These are phyloP conservation scores for Phytophthora citrophthora DNA, from an alignment of 352 stramenopile genomes.

Conservation along the genomic window DNA sequence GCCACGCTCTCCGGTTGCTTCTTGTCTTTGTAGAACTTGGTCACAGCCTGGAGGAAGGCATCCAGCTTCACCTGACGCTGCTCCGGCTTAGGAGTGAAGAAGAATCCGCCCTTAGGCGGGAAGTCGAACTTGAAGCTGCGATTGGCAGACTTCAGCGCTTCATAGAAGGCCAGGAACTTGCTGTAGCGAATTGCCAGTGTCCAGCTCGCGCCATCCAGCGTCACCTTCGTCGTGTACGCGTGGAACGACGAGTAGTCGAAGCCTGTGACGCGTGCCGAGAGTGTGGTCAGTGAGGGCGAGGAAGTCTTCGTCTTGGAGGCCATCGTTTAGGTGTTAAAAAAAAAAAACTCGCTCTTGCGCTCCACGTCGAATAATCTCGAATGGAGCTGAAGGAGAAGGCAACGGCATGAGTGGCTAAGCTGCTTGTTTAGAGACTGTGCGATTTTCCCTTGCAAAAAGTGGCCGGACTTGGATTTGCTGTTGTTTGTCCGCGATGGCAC, in stretches of 20 bases:
- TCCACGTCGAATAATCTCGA: conserved; percentile 34
- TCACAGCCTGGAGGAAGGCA: conserved; percentile 58
- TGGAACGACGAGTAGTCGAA: conserved; percentile 46
- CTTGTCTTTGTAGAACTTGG: conserved; percentile 41
- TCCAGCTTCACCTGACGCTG: conserved; percentile 60
- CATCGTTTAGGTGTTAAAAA: conserved; percentile 7
- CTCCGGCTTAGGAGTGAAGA: conserved; percentile 61
- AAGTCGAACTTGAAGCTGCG: conserved; percentile 64
- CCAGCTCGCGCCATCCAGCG: conserved; percentile 32
- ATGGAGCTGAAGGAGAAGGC: conserved; percentile 13
- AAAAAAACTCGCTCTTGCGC: conserved; percentile 4
- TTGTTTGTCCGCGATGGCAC: conserved; percentile 12
- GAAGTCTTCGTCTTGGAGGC: conserved; percentile 10
- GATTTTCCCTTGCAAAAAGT: conserved; percentile 26
- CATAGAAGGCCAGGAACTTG: conserved; percentile 59
- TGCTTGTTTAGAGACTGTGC: conserved; percentile 12
- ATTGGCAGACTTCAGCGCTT: conserved; percentile 45
- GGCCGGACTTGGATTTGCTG: conserved; percentile 20
- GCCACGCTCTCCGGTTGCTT: conserved; percentile 35
- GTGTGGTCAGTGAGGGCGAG: conserved; percentile 30
- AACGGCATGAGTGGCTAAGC: conserved; percentile 8
- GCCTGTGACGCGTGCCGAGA: conserved; percentile 50
- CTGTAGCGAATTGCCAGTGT: conserved; percentile 68
- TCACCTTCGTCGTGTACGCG: conserved; percentile 59
- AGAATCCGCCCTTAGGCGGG: conserved; percentile 68